These are phyloP conservation scores for Cyphellophora attinorum DNA, from an alignment of 2,329 filamentous ascomycete genomes.

Conservation along the genomic window DNA sequence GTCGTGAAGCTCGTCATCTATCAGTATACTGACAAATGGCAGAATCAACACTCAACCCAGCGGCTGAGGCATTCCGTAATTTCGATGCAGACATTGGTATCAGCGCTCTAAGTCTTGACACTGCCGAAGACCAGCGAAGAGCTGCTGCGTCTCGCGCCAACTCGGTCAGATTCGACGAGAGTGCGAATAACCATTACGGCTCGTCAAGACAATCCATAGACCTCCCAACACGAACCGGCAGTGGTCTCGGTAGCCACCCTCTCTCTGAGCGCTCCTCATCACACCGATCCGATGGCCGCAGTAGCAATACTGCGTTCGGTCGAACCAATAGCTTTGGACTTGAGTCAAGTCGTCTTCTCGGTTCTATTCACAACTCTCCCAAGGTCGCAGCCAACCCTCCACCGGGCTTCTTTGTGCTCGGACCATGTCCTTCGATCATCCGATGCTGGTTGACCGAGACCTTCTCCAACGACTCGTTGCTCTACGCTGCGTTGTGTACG, in stretches of 20 bases:
- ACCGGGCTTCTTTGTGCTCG: constrained; percentile 74
- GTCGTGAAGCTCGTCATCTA: no score
- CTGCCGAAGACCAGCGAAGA: constrained; percentile 76
- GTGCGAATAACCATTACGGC: constrained; percentile 82
- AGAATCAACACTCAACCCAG: constrained; percentile 72
- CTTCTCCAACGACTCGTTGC: constrained; percentile 78
- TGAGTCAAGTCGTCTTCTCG: constrained; percentile 59
- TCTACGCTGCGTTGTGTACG: constrained; percentile 88
- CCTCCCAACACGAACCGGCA: constrained; percentile 67
- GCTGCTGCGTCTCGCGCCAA: constrained; percentile 78
- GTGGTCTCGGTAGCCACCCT: constrained; percentile 65
- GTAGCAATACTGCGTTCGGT: constrained; percentile 81
- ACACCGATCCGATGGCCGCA: constrained; percentile 89
- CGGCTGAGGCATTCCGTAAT: constrained; percentile 78
- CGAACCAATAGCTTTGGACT: constrained; percentile 82
- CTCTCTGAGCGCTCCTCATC: constrained; percentile 88
- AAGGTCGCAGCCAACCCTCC: constrained; percentile 58
- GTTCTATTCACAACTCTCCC: constrained; percentile 59
- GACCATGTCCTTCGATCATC: constrained; percentile 85
- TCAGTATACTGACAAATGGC: no score
- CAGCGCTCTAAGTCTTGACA: constrained; percentile 69
- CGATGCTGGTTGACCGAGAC: constrained; percentile 88
- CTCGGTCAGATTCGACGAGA: constrained; percentile 95
- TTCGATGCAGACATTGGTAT: constrained; percentile 77
- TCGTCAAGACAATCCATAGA: constrained; percentile 80